Conservation (phyloP, 2,329 filamentous ascomycete genomes). For the Dactylonectria macrodidyma region DNA sequence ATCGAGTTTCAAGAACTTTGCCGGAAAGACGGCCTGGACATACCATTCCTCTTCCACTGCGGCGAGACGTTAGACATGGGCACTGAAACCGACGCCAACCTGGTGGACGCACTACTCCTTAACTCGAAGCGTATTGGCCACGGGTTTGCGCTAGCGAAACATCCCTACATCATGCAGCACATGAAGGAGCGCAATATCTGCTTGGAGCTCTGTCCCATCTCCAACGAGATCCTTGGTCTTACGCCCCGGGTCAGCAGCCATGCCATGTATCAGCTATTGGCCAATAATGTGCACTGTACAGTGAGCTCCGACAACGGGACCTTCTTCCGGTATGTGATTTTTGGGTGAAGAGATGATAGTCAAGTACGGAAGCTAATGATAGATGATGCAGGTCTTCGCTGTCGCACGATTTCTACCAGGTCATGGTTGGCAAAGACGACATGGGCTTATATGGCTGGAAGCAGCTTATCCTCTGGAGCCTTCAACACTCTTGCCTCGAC, state of each 20-base stretch:
- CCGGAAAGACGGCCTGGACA: conserved; percentile 62
- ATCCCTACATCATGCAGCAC: conserved; percentile 75
- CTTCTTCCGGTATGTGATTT: conserved; percentile 72
- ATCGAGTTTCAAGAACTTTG: conserved; percentile 70
- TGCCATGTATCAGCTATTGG: conserved; percentile 76
- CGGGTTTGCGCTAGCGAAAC: conserved; percentile 78
- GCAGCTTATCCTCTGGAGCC: conserved; percentile 75
- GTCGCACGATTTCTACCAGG: conserved; percentile 84
- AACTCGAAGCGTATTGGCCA: conserved; percentile 80
- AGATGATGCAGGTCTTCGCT: conserved; percentile 72
- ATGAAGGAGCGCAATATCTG: conserved; percentile 77
- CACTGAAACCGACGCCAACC: conserved; percentile 75
- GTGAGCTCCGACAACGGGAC: conserved; percentile 84
- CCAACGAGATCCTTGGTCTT: conserved; percentile 81
- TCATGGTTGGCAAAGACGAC: conserved; percentile 76
- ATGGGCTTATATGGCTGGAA: conserved; percentile 81
- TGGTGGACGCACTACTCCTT: conserved; percentile 77
- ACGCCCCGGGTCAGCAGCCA: conserved; percentile 77
- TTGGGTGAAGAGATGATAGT: not conserved
- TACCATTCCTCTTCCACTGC: conserved; percentile 84
- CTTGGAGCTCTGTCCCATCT: conserved; percentile 82
- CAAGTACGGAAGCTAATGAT: not conserved
- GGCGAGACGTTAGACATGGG: conserved; percentile 81
- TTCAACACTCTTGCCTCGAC: conserved; percentile 71
- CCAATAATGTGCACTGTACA: conserved; percentile 81